Evolutionary conservation across 208 protist genomes (phyloP), one percentile per base, ranked within the genome.

Genomic region (Trypanosoma avium): DNA sequence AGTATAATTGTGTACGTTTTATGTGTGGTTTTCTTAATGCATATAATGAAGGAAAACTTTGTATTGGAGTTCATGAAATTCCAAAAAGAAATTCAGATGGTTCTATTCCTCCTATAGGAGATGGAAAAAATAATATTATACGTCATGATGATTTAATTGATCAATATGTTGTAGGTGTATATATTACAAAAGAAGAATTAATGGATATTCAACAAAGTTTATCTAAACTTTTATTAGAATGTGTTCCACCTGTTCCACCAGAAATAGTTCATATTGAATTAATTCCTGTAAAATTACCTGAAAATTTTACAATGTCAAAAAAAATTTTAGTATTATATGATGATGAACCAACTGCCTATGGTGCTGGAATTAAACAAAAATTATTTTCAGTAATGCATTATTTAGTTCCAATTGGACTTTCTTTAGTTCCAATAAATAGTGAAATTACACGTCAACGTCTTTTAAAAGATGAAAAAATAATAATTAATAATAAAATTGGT

Each of bases 21-120:
- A 84, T 88, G 82, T 88, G 78, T 42, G 82, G 82, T 35, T 88
- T 88, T 53, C 66, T 88, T 29, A 88, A 88, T 61, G 82, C 79
- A 3, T 86, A 86, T 55, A 61, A 76, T 21, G 70, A 84, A 65
- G 79, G 82, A 19, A 77, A 74, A 66, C 71, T 89, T 15, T 68
- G 85, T 19, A 73, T 89, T 57, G 82, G 82, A 13, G 79, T 89
- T 12, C 82, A 89, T 54, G 82, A 85, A 57, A 80, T 89, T n/a
- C 69, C 68, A 13, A 61, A 61, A 10, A 71, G 73, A 12, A 72
- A 71, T 40, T 32, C 46, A 4, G 70, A 70, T 8, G 76, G 68
- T 13, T 69, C 67, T 15, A 42, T 64, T 19, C 52, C 67, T 26
- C 64, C 60, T 43, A 67, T 70, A n/a, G 82, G 78, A 59, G 73